Base-by-base conservation (phyloP, 2,329 filamentous ascomycete genomes). In the Pseudogymnoascus sp. region DNA sequence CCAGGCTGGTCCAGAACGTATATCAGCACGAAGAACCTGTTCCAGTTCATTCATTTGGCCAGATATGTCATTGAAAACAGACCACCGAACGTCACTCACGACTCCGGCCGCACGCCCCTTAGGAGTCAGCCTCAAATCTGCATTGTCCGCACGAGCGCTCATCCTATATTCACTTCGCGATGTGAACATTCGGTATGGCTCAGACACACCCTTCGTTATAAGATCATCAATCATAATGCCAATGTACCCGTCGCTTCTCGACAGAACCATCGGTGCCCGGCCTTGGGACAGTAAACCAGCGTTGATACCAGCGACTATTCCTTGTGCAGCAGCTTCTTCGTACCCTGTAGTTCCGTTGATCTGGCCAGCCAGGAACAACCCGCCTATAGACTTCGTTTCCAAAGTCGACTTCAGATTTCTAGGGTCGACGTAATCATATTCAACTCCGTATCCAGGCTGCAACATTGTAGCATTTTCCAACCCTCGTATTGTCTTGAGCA, bases 281-380 rank as follows among this genome's bases (percentile, higher is more conserved):
- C 83, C 83, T 64, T 84, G 82, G 0, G 92, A 85, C 1, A 87
- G 82, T n/a, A 94, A 83, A 2, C 93, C 94, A 0, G 94, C 94
- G 71, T 99, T 99, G 70, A 93, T 92, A 33, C 94, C 94, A 0
- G 94, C 94, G 12, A 99, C 78, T 55, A 99, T 82, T 8, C 94
- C 94, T 74, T 99, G 94, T 0, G 90, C 93, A 0, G 94, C 92
- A 8, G 94, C 94, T 79, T 99, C 94, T 77, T 99, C 94, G 73
- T 99, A 99, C 3, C 94, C 94, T 0, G 94, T 99, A 0, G 94
- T 99, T 51, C 94, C 94, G 74, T 99, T 99, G 74, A 99, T 97
- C 74, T 99, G 94, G 3, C 94, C 94, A 0, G 94, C 94, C 33
- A 99, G 82, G 76, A 90, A 99, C 10, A 99, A 83, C 1, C 94